phyloP scores from a whole-genome alignment of 306 rosid genomes.

The Acacia acuminata region DNA sequence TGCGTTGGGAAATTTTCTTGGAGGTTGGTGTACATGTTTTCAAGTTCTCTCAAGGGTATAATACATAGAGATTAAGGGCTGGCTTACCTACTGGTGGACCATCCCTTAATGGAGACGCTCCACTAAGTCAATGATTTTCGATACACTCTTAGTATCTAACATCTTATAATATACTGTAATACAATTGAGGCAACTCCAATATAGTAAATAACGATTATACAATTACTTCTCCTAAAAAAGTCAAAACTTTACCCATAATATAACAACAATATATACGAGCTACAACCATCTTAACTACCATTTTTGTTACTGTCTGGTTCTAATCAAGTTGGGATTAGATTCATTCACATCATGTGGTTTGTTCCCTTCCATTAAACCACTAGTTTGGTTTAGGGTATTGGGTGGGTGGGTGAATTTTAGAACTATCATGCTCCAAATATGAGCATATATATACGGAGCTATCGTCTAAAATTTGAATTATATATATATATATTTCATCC shows the following conservation, averaged over 20 bases:
- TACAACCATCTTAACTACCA: slow-evolving; percentile 23
- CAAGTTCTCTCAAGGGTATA: slow-evolving; percentile 7
- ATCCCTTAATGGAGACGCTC: slow-evolving; percentile 27
- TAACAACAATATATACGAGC: slow-evolving; percentile 5
- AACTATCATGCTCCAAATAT: slow-evolving; percentile 4
- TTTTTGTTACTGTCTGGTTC: neutral
- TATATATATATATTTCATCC: neutral
- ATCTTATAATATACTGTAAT: slow-evolving; percentile 3
- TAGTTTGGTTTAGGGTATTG: neutral
- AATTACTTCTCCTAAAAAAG: neutral
- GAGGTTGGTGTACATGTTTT: slow-evolving; percentile 5
- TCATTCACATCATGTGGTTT: slow-evolving; percentile 12
- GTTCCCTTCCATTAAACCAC: slow-evolving; percentile 6
- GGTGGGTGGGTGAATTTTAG: slow-evolving; percentile 18
- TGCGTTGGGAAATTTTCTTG: neutral
- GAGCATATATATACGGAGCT: neutral
- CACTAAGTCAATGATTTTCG: slow-evolving; percentile 35
- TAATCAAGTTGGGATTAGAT: neutral
- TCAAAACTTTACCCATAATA: slow-evolving; percentile 13
- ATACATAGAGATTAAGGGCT: slow-evolving; percentile 17
- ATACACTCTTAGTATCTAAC: slow-evolving; percentile 37
- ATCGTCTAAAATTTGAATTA: neutral
- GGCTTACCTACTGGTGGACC: slow-evolving; percentile 35
- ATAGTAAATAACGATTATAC: neutral
- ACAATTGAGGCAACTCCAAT: slow-evolving; percentile 14